A percentile compares a stretch with the other conserved stretches of the same genome.
These are phyloP conservation scores for Fomitopsis schrenkii DNA, from an alignment of 1,284 basidiomycete species.

Conservation along the genomic window DNA sequence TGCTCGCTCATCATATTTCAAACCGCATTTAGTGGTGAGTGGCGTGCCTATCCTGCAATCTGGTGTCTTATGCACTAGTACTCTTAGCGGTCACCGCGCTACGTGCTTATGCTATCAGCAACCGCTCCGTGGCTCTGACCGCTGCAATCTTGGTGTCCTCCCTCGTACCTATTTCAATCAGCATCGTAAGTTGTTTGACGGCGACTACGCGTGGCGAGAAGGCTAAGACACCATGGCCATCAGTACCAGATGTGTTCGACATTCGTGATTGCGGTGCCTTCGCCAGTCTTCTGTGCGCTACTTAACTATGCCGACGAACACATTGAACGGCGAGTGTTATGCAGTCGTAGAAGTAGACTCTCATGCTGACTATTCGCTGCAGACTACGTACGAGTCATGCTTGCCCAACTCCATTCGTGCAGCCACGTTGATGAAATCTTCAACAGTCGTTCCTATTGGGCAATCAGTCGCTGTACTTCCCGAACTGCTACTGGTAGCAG, in stretches of 20 bases:
- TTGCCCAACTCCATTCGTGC: background rate
- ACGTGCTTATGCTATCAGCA: background rate
- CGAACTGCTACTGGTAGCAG: background rate
- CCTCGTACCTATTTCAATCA: background rate
- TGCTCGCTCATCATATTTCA: no score
- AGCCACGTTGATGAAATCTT: background rate
- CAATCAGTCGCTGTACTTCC: background rate
- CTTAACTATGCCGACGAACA: no score
- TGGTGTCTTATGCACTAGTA: no score
- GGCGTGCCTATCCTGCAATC: background rate
- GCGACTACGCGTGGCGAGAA: no score
- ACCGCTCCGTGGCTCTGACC: background rate
- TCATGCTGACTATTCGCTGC: no score
- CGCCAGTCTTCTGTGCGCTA: no score
- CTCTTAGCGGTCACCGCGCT: background rate
- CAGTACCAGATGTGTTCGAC: no score
- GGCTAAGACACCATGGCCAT: background rate
- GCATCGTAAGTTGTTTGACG: background rate
- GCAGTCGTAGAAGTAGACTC: no score
- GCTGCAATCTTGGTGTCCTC: background rate
- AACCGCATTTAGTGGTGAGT: background rate
- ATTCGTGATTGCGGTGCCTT: no score
- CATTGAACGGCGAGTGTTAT: no score
- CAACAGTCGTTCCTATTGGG: background rate
- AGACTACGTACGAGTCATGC: no score